Evolutionary conservation across 768 basidiomycete species (phyloP).

Genomic region (Daedalea quercina): DNA sequence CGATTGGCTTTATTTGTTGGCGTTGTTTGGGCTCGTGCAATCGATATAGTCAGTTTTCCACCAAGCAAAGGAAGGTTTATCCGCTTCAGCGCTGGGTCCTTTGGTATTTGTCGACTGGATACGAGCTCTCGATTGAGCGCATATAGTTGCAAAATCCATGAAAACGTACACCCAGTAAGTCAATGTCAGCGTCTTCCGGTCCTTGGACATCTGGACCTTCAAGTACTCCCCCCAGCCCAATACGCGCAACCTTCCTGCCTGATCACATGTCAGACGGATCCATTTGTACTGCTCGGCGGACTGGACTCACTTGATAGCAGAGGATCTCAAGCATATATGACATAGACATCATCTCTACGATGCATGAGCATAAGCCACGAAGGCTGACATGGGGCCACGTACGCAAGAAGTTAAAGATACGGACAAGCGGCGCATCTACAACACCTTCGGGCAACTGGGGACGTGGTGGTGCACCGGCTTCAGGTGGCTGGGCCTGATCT

Average conservation of each 20-base stretch:
- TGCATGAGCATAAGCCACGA: slow-evolving; percentile 6
- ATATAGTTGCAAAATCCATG: neutral
- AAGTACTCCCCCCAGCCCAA: slow-evolving; percentile 84
- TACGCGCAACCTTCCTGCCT: slow-evolving; percentile 72
- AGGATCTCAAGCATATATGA: slow-evolving; percentile 91
- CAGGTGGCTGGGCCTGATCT: slow-evolving; percentile 34
- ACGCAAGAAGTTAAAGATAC: slow-evolving; percentile 89
- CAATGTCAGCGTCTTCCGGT: slow-evolving; percentile 60
- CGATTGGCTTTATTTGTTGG: slow-evolving; percentile 41
- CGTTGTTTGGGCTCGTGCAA: slow-evolving; percentile 44
- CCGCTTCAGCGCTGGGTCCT: slow-evolving; percentile 23
- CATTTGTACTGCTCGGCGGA: neutral
- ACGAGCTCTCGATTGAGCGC: neutral
- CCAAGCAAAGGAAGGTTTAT: slow-evolving; percentile 52
- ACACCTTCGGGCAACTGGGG: slow-evolving; percentile 52
- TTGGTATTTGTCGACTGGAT: slow-evolving; percentile 16
- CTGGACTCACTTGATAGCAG: slow-evolving; percentile 55
- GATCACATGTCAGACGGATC: neutral
- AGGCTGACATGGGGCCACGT: slow-evolving; percentile 22
- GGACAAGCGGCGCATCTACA: slow-evolving; percentile 77
- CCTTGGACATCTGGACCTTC: slow-evolving; percentile 58
- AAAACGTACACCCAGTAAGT: slow-evolving; percentile 81
- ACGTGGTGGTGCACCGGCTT: slow-evolving; percentile 34
- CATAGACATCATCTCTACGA: slow-evolving; percentile 80
- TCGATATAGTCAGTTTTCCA: slow-evolving; percentile 68